Evolutionary conservation across 1,284 basidiomycete species (phyloP).

Genomic region (Microbotryum intermedium): DNA sequence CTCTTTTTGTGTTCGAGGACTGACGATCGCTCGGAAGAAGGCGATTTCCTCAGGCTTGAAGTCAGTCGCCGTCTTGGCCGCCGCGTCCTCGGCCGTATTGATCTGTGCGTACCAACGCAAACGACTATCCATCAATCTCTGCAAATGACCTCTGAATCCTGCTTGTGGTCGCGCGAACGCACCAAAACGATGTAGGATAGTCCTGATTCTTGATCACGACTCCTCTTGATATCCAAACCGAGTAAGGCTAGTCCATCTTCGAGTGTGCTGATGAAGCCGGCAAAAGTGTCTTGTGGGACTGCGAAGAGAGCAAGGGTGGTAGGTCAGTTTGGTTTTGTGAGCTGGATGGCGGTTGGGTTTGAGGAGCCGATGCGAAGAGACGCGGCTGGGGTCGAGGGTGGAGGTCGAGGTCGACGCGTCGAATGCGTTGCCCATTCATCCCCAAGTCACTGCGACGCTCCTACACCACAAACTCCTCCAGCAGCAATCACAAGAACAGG

Average conservation of each 20-base stretch:
- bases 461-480: not conserved
- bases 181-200: constrained; percentile 29
- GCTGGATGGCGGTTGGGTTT: not conserved
- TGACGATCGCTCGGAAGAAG: constrained; percentile 69
- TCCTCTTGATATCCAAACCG: constrained; percentile 58
- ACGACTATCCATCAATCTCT: not conserved
- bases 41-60: constrained; percentile 65
- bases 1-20: too few relatives aligned
- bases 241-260: constrained; percentile 56
- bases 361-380: too few relatives aligned
- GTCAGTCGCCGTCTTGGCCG: constrained; percentile 72
- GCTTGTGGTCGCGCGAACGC: not conserved
- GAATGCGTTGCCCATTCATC: too few relatives aligned
- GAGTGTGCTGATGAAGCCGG: constrained; percentile 51
- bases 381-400: too few relatives aligned
- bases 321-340: not conserved
- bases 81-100: constrained; percentile 60
- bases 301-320: not conserved
- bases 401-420: not conserved
- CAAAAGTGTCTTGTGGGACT: constrained; percentile 45
- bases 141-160: too few relatives aligned
- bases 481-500: not conserved
- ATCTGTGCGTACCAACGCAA: constrained; percentile 45
- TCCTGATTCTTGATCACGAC: constrained; percentile 57
- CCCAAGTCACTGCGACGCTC: not conserved